Percentiles rank a stretch among this genome's conserved stretches.
Evolutionary conservation across 2,329 filamentous ascomycete genomes (phyloP).

Genomic region (Fusarium musae): DNA sequence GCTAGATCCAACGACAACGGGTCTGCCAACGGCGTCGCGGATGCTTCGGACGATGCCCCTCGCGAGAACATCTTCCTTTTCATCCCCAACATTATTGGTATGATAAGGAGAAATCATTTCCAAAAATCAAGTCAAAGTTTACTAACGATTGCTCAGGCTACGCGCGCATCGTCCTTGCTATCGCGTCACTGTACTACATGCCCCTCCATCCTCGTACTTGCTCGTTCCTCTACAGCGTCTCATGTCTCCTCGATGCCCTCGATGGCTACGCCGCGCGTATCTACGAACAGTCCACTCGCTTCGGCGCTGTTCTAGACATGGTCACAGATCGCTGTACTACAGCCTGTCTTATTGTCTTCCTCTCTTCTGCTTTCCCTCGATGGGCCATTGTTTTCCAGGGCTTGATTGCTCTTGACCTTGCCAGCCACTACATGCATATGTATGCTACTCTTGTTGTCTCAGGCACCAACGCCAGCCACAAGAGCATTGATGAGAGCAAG

Average conservation of each 20-base stretch:
- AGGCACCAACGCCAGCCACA: slow-evolving; percentile 84
- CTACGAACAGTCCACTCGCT: slow-evolving; percentile 92
- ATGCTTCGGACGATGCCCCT: slow-evolving; percentile 51
- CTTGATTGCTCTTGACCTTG: slow-evolving; percentile 90
- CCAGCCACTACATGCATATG: slow-evolving; percentile 99
- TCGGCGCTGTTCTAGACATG: slow-evolving; percentile 98
- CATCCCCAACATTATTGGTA: slow-evolving; percentile 84
- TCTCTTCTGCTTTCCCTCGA: slow-evolving; percentile 92
- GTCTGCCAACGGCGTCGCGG: slow-evolving; percentile 50
- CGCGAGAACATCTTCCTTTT: slow-evolving; percentile 85
- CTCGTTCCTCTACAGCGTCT: slow-evolving; percentile 89
- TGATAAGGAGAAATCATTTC: slow-evolving; percentile 39
- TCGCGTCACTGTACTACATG: slow-evolving; percentile 98
- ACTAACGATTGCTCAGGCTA: slow-evolving; percentile 67
- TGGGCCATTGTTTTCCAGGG: slow-evolving; percentile 96
- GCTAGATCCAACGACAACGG: slow-evolving; percentile 56
- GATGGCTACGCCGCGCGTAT: slow-evolving; percentile 86
- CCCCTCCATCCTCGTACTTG: slow-evolving; percentile 97
- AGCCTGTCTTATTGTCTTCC: slow-evolving; percentile 91
- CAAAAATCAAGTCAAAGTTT: background rate
- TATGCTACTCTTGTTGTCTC: slow-evolving; percentile 93
- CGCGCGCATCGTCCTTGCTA: slow-evolving; percentile 79
- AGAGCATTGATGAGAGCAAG: slow-evolving; percentile 88
- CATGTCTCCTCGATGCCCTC: slow-evolving; percentile 93
- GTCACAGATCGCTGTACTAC: slow-evolving; percentile 98